Evolutionary conservation across 768 basidiomycete genomes (phyloP).

Genomic region (Trametopsis cervina): DNA sequence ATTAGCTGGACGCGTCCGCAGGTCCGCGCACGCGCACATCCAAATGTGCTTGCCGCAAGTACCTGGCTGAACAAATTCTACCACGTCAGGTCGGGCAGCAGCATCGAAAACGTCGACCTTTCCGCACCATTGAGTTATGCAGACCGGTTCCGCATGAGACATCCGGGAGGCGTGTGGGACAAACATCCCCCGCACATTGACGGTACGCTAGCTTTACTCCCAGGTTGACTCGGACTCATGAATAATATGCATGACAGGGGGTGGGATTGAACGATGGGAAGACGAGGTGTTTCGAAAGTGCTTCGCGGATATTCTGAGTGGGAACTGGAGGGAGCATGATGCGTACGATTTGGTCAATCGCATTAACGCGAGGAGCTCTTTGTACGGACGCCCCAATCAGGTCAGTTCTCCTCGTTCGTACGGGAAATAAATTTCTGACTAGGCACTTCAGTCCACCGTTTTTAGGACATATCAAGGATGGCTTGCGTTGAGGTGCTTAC

Average conservation of each 20-base stretch:
- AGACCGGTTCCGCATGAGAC: constrained; percentile 68
- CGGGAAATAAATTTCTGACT: not conserved
- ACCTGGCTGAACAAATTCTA: constrained; percentile 65
- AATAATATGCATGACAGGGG: constrained; percentile 37
- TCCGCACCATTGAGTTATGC: constrained; percentile 61
- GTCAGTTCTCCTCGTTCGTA: constrained; percentile 20
- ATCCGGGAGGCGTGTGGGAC: constrained; percentile 53
- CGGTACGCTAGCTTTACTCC: constrained; percentile 23
- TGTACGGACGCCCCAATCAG: constrained; percentile 54
- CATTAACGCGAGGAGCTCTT: constrained; percentile 50
- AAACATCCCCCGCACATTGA: constrained; percentile 49
- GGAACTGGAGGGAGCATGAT: constrained; percentile 60
- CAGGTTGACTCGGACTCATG: not conserved
- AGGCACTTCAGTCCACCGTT: constrained; percentile 15
- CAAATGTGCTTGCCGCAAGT: constrained; percentile 50
- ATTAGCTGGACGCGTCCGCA: constrained; percentile 45
- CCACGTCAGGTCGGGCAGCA: constrained; percentile 31
- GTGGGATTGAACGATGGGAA: constrained; percentile 72
- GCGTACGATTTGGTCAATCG: constrained; percentile 57
- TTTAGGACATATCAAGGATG: constrained; percentile 67
- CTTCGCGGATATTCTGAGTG: constrained; percentile 54
- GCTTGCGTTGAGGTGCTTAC: constrained; percentile 54
- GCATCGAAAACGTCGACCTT: constrained; percentile 51
- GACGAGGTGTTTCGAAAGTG: constrained; percentile 51
- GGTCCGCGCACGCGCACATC: constrained; percentile 63